These are phyloP conservation scores for Botrytis elliptica DNA, from an alignment of 2,329 filamentous ascomycete genomes.

Conservation along the genomic window DNA sequence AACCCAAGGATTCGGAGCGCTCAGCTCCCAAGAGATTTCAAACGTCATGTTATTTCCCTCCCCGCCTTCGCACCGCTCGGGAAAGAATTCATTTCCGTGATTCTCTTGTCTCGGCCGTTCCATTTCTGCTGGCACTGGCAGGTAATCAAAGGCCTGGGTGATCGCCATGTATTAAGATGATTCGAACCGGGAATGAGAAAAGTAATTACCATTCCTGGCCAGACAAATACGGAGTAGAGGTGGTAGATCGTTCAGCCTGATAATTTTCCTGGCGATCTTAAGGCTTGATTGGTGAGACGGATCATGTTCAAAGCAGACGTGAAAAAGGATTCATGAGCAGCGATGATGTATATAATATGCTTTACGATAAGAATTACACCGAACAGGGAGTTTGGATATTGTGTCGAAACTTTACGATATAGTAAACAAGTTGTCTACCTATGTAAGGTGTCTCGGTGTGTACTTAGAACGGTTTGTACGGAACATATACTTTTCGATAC, in stretches of 20 bases:
- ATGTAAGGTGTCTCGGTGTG: too few species aligned
- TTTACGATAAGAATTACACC: not conserved
- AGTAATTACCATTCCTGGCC: not conserved
- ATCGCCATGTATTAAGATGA: not conserved
- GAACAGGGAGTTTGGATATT: not conserved
- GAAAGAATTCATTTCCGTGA: slow-evolving; percentile 3
- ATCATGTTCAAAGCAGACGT: not conserved
- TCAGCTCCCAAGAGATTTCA: not conserved
- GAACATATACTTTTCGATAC: not conserved
- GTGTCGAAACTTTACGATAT: not conserved
- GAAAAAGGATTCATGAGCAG: not conserved
- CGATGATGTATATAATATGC: not conserved
- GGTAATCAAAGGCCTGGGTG: not conserved
- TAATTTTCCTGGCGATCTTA: not conserved
- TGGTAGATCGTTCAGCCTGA: slow-evolving; percentile 5
- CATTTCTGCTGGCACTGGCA: not conserved
- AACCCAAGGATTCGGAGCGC: not conserved
- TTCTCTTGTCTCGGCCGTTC: not conserved
- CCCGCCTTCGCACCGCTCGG: not conserved
- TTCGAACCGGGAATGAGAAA: not conserved
- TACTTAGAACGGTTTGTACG: not conserved
- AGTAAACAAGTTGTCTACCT: not conserved
- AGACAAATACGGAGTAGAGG: not conserved
- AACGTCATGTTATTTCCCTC: not conserved
- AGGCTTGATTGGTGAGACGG: not conserved